Conservation (phyloP, 2,329 filamentous ascomycete genomes). For the Fusarium pseudograminearum region DNA sequence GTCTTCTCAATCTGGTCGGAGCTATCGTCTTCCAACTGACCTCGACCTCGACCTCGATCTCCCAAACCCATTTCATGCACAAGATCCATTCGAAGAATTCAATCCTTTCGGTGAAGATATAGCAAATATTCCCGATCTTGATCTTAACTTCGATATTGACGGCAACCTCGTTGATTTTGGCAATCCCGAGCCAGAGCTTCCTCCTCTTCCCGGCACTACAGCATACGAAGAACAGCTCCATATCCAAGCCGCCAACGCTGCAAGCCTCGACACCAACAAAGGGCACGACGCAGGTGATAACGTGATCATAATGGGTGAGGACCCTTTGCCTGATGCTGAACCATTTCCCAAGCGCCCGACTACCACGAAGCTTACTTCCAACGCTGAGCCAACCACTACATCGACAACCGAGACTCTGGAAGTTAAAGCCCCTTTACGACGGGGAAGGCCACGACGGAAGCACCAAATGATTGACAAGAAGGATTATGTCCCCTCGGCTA, state of each 20-base stretch:
- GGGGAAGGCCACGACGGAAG: constrained; percentile 46
- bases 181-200: constrained; percentile 58
- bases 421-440: constrained; percentile 37
- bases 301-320: constrained; percentile 54
- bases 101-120: constrained; percentile 56
- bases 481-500: constrained; percentile 53
- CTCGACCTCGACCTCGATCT: constrained; percentile 53
- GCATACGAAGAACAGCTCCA: constrained; percentile 25
- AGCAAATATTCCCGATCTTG: constrained; percentile 55
- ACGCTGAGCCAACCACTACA: constrained; percentile 33
- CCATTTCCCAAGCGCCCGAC: constrained; percentile 49
- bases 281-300: constrained; percentile 48
- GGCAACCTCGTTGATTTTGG: constrained; percentile 61
- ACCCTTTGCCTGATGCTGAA: constrained; percentile 55
- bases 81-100: constrained; percentile 42
- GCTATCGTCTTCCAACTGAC: constrained; percentile 51
- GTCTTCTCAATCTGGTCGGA: constrained; percentile 52
- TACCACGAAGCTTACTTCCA: constrained; percentile 25
- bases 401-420: constrained; percentile 40
- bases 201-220: constrained; percentile 51
- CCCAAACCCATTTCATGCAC: constrained; percentile 36
- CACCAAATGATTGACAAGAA: constrained; percentile 49
- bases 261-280: constrained; percentile 15
- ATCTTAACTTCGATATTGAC: constrained; percentile 63
- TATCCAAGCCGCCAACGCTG: constrained; percentile 23